These are phyloP conservation scores for Scheffersomyces spartinae DNA, from an alignment of 805 yeast species.

Conservation along the genomic window DNA sequence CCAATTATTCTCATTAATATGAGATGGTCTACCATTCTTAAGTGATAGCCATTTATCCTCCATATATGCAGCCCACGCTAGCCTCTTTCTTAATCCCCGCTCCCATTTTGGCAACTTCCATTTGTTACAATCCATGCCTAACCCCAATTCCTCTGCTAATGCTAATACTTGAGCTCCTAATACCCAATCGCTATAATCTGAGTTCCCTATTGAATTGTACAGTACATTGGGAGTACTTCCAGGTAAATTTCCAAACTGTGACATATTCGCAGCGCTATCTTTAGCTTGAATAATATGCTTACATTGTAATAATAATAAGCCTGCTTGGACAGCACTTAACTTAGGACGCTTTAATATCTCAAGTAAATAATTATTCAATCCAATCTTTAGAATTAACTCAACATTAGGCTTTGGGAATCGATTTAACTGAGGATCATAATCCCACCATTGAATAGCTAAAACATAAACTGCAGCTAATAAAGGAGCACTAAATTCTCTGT, in stretches of 20 bases:
- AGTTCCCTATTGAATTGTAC: constrained; percentile 9
- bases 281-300: constrained; percentile 24
- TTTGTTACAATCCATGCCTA: constrained; percentile 79
- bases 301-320: constrained; percentile 64
- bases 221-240: constrained; percentile 10
- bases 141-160: constrained; percentile 79
- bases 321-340: constrained; percentile 86
- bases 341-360: constrained; percentile 81
- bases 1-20: constrained; percentile 70
- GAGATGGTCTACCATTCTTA: constrained; percentile 77
- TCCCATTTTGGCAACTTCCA: constrained; percentile 98
- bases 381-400: constrained; percentile 30
- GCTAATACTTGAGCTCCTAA: constrained; percentile 80
- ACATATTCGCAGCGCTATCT: constrained; percentile 5
- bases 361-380: constrained; percentile 57
- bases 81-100: constrained; percentile 69
- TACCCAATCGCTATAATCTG: constrained; percentile 66
- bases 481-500: constrained; percentile 86
- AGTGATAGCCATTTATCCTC: constrained; percentile 89
- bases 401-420: constrained; percentile 73
- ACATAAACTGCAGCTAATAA: constrained; percentile 83
- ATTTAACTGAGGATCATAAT: constrained; percentile 65
- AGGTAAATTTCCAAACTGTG: constrained; percentile 3
- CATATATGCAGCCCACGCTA: constrained; percentile 92
- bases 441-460: constrained; percentile 92